Conservation (phyloP, 495 filamentous ascomycete species). For the Talaromyces borbonicus region DNA sequence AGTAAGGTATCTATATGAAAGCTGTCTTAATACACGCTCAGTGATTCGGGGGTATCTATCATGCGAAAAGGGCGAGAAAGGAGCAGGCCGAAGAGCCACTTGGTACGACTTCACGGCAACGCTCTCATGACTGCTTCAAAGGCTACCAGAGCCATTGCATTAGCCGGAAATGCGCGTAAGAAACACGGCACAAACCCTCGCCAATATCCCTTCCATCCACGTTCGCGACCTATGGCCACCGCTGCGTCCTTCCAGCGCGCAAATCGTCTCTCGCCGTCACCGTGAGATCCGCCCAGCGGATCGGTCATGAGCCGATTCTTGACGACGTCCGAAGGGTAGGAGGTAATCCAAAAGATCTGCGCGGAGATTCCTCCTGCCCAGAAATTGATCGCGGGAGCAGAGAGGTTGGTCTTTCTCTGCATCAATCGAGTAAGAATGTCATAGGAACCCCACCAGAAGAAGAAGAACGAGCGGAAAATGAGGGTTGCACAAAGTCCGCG, state of each 20-base stretch:
- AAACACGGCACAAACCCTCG: conserved; percentile 91
- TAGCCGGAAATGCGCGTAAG: conserved; percentile 88
- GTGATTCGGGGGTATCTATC: not conserved
- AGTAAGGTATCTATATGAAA: too few species aligned
- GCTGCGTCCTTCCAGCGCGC: conserved; percentile 74
- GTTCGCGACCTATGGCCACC: conserved; percentile 60
- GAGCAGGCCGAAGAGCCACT: not conserved
- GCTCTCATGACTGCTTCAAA: conserved; percentile 88
- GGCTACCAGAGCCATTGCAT: conserved; percentile 85
- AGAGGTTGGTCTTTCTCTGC: conserved; percentile 54
- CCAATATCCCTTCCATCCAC: conserved; percentile 77
- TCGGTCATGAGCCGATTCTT: conserved; percentile 99
- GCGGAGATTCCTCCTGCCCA: conserved; percentile 92
- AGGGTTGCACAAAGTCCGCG: conserved; percentile 78
- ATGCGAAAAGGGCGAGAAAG: not conserved
- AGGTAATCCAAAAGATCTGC: conserved; percentile 86
- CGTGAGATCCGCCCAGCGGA: conserved; percentile 58
- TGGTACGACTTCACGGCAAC: conserved; percentile 45
- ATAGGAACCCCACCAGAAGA: conserved; percentile 95
- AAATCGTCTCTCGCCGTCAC: conserved; percentile 61
- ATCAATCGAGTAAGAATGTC: conserved; percentile 67
- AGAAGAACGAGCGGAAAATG: conserved; percentile 86
- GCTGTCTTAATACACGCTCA: not conserved
- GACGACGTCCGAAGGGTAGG: conserved; percentile 88
- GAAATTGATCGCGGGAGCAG: conserved; percentile 79